phyloP scores from a whole-genome alignment of 805 yeast genomes.

The Wickerhamiella sorbophila region DNA sequence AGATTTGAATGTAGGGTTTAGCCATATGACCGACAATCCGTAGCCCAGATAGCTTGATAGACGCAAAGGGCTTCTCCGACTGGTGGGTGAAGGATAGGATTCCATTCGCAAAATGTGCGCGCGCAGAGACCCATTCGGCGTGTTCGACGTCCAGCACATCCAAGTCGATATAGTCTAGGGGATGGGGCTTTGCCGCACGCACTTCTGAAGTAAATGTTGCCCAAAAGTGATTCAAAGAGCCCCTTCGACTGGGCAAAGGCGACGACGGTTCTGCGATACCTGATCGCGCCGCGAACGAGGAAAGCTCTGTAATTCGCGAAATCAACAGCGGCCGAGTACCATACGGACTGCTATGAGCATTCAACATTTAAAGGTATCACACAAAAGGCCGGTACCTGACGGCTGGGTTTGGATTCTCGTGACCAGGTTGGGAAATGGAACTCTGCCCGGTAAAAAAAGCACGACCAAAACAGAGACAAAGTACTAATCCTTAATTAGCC shows the following conservation, averaged over 20 bases:
- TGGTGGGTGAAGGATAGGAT: slow-evolving; percentile 6
- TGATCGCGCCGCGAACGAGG: not conserved
- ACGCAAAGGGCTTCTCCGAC: slow-evolving; percentile 6
- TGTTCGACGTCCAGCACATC: slow-evolving; percentile 11
- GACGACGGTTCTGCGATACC: not conserved
- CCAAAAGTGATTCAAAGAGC: slow-evolving; percentile 12
- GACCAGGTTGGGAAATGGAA: too few species aligned
- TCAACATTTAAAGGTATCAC: not conserved
- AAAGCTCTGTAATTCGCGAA: slow-evolving; percentile 7
- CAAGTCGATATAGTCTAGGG: slow-evolving; percentile 4
- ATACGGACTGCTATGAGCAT: not conserved
- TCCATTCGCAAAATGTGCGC: slow-evolving; percentile 3
- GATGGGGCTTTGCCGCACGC: slow-evolving; percentile 1
- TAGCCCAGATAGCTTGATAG: slow-evolving; percentile 10
- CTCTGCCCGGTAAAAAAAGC: not conserved
- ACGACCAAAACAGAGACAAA: not conserved
- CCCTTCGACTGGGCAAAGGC: slow-evolving; percentile 4
- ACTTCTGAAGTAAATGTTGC: slow-evolving; percentile 4
- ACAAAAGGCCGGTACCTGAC: too few species aligned
- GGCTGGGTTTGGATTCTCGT: too few species aligned
- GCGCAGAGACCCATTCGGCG: slow-evolving; percentile 11
- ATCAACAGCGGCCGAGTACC: slow-evolving; percentile 8
- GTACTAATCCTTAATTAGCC: not conserved
- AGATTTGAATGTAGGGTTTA: slow-evolving; percentile 10
- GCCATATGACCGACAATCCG: slow-evolving; percentile 15